These are phyloP conservation scores for Jasminum sambac DNA, from an alignment of 257 asterid genomes.

Conservation along the genomic window DNA sequence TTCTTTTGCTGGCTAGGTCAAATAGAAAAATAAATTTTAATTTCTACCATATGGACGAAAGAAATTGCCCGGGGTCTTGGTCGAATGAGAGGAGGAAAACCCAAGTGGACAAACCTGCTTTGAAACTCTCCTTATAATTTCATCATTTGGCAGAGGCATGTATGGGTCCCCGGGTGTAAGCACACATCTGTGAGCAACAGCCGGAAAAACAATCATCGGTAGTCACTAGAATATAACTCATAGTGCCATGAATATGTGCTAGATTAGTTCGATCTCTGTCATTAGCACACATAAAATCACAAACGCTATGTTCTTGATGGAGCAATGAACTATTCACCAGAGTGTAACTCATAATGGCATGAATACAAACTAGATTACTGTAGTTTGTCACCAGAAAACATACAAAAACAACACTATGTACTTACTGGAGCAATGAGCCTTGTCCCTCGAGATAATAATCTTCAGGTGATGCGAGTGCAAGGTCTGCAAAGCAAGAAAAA, in stretches of 20 bases:
- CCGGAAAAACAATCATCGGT: slow-evolving; percentile 2
- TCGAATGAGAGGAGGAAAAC: slow-evolving; percentile 5
- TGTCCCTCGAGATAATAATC: slow-evolving; percentile 91
- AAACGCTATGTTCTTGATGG: slow-evolving; percentile 59
- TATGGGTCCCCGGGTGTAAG: slow-evolving; percentile 99
- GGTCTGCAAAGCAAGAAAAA: slow-evolving; percentile 97
- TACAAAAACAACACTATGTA: slow-evolving; percentile 9
- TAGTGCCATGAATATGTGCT: slow-evolving; percentile 4
- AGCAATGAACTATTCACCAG: slow-evolving; percentile 96
- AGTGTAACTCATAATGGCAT: no score
- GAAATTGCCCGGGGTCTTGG: no score
- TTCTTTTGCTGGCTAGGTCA: background rate
- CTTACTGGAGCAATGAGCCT: slow-evolving; percentile 98
- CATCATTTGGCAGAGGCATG: slow-evolving; percentile 91
- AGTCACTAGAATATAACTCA: slow-evolving; percentile 13
- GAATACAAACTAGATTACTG: no score
- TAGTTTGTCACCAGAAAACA: background rate
- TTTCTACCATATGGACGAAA: background rate
- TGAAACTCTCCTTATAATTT: slow-evolving; percentile 78
- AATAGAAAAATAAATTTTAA: background rate
- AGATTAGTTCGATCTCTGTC: slow-evolving; percentile 8
- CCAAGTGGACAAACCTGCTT: slow-evolving; percentile 65
- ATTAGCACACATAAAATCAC: background rate
- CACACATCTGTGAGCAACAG: slow-evolving; percentile 64
- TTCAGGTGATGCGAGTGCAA: slow-evolving; percentile 90